These are phyloP conservation scores for Phytophthora pistaciae DNA, from an alignment of 352 stramenopile genomes.

Conservation along the genomic window DNA sequence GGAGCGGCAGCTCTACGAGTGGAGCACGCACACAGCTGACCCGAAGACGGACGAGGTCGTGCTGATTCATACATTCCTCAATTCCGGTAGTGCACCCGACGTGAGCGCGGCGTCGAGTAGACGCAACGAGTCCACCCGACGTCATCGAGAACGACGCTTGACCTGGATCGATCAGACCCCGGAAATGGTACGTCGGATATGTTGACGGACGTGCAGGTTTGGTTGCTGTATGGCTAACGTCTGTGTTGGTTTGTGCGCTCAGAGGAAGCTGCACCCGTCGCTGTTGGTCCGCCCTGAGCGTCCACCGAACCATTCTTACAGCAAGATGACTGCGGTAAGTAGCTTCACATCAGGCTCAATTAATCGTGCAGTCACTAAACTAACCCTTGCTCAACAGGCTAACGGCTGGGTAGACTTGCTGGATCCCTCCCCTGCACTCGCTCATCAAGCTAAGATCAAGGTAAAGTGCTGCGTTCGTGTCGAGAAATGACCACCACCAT, in stretches of 20 bases:
- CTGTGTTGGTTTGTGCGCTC: neutral
- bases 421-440: constrained; percentile 34
- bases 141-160: constrained; percentile 41
- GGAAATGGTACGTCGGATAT: constrained; percentile 53
- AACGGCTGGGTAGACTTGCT: constrained; percentile 80
- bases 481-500: neutral
- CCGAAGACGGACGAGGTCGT: constrained; percentile 72
- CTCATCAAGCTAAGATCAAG: constrained; percentile 35
- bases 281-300: constrained; percentile 71
- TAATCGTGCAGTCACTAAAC: neutral
- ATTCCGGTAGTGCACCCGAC: constrained; percentile 43
- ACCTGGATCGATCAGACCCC: constrained; percentile 79
- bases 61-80: constrained; percentile 84
- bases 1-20: constrained; percentile 81
- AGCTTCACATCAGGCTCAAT: neutral
- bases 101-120: constrained; percentile 5
- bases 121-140: constrained; percentile 31
- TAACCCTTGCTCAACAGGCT: constrained; percentile 38
- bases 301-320: constrained; percentile 82
- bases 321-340: constrained; percentile 73
- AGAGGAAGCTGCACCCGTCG: constrained; percentile 69
- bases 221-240: neutral
- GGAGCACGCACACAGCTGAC: constrained; percentile 54
- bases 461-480: constrained; percentile 2
- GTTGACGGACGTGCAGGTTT: neutral